Evolutionary conservation across 2,329 filamentous ascomycete species (phyloP).

Genomic region (Aspergillus fijiensis): DNA sequence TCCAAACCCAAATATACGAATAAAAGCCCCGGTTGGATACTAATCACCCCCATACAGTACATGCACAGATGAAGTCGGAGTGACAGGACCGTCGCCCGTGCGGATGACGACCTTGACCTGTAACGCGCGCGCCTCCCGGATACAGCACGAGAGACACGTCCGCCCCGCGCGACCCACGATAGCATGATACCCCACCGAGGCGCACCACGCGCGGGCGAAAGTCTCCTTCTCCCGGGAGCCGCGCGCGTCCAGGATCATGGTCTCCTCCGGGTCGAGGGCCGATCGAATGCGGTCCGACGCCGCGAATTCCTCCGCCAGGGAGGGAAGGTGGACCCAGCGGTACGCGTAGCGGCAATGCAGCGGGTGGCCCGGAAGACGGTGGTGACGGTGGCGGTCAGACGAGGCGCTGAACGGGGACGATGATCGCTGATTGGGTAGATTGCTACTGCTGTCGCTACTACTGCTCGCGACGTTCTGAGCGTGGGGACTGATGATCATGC

Average conservation of each 20-base stretch:
- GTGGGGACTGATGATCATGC: constrained; percentile 23
- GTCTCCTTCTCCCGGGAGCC: constrained; percentile 38
- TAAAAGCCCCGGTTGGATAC: too few relatives aligned
- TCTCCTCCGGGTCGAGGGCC: constrained; percentile 19
- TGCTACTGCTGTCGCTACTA: not conserved
- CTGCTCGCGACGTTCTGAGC: not conserved
- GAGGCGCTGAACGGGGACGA: constrained; percentile 9
- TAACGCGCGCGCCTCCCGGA: constrained; percentile 44
- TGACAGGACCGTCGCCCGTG: constrained; percentile 27
- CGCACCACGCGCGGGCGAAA: constrained; percentile 47
- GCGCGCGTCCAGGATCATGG: constrained; percentile 39
- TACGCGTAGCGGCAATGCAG: constrained; percentile 38
- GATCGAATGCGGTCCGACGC: not conserved
- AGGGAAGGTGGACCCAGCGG: constrained; percentile 32
- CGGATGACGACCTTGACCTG: constrained; percentile 42
- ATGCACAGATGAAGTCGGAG: constrained; percentile 5
- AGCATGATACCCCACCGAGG: constrained; percentile 42
- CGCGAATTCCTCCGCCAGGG: constrained; percentile 17
- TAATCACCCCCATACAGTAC: constrained; percentile 4
- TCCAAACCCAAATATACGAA: too few relatives aligned
- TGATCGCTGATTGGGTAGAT: not conserved
- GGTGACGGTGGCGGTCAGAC: constrained; percentile 14
- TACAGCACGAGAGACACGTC: constrained; percentile 43
- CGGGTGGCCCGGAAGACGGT: constrained; percentile 40
- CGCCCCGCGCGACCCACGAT: constrained; percentile 42